A percentile compares a stretch with the other conserved stretches of the same genome.
Evolutionary conservation across 2,329 filamentous ascomycete genomes (phyloP).

Genomic region (Nemania sp.): DNA sequence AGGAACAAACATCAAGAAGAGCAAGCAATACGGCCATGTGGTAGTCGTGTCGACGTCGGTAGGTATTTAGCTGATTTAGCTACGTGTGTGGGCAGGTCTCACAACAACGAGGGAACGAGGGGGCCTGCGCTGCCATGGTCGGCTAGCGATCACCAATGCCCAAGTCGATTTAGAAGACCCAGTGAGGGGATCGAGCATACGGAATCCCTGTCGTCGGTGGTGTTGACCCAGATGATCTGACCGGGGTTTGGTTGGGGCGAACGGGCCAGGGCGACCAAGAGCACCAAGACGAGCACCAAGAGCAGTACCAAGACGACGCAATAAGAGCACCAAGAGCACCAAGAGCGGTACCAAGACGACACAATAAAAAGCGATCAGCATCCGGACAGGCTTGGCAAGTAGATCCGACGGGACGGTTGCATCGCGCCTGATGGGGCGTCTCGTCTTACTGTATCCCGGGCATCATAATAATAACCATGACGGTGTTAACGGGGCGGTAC

Average conservation of each 20-base stretch:
- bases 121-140: neutral
- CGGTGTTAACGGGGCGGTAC: neutral
- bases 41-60: neutral
- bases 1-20: neutral
- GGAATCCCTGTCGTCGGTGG: conserved; percentile 10
- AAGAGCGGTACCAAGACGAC: neutral
- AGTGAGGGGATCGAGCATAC: conserved; percentile 6
- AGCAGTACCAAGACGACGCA: neutral
- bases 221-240: neutral
- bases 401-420: conserved; percentile 33
- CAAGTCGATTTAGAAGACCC: neutral
- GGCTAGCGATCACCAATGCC: neutral
- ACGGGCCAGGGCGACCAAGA: neutral
- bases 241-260: conserved; percentile 12
- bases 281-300: neutral
- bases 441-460: neutral
- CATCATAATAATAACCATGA: neutral
- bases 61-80: neutral
- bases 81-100: neutral
- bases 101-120: neutral
- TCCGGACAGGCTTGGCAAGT: conserved; percentile 38
- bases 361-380: conserved; percentile 1
- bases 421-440: conserved; percentile 22
- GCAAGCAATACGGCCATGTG: neutral
- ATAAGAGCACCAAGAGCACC: neutral